phyloP scores from a whole-genome alignment of 75 land plant genomes.

The Gnetum montanum region DNA sequence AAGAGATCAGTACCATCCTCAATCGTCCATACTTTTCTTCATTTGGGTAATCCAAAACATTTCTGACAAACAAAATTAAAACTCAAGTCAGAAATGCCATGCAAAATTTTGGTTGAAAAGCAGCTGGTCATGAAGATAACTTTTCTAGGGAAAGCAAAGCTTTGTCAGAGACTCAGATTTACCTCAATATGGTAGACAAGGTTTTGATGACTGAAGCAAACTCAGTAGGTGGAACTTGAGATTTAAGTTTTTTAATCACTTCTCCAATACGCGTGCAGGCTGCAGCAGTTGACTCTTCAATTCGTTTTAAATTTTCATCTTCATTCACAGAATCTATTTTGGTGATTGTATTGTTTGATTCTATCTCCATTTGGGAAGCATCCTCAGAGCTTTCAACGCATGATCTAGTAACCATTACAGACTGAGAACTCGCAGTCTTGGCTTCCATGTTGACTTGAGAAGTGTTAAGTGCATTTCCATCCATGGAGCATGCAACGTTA shows the following conservation, averaged over 20 bases:
- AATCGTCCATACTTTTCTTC: slow-evolving; percentile 62
- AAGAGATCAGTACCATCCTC: slow-evolving; percentile 76
- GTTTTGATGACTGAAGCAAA: slow-evolving; percentile 35
- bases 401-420: neutral
- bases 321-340: slow-evolving; percentile 3
- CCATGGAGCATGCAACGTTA: too few relatives aligned
- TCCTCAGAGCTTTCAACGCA: neutral
- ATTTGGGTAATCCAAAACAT: slow-evolving; percentile 74
- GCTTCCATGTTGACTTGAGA: too few relatives aligned
- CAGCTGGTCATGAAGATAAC: neutral
- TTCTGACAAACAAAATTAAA: slow-evolving; percentile 25
- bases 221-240: slow-evolving; percentile 35
- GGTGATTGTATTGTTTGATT: neutral
- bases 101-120: neutral
- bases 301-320: slow-evolving; percentile 37
- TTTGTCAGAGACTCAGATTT: neutral
- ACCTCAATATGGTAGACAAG: slow-evolving; percentile 68
- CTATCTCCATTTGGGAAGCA: neutral
- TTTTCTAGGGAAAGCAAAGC: neutral
- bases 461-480: too few relatives aligned
- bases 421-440: too few relatives aligned
- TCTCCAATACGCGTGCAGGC: slow-evolving; percentile 41
- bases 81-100: neutral
- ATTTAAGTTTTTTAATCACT: slow-evolving; percentile 40
- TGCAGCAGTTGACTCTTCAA: slow-evolving; percentile 51